These are phyloP conservation scores for Debaryomyces sp. DNA, from an alignment of 1,139 yeast species.

Conservation along the genomic window DNA sequence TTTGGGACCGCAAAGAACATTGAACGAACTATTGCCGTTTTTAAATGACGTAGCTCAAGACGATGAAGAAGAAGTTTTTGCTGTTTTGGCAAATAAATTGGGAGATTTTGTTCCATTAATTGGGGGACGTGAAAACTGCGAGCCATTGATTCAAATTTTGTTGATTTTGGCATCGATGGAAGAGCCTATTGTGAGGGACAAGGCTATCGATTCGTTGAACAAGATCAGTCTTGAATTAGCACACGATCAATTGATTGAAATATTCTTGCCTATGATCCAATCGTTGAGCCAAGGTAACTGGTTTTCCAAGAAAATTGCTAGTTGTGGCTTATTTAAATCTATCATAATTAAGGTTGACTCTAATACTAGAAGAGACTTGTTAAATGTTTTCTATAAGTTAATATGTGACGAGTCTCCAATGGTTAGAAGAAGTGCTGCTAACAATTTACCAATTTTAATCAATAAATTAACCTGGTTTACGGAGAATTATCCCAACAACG, in stretches of 20 bases:
- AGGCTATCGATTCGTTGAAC: slow-evolving; percentile 87
- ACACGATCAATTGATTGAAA: slow-evolving; percentile 64
- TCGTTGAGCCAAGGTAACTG: slow-evolving; percentile 86
- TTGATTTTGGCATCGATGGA: slow-evolving; percentile 90
- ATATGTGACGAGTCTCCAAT: slow-evolving; percentile 94
- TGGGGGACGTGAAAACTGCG: slow-evolving; percentile 83
- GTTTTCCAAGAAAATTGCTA: slow-evolving; percentile 93
- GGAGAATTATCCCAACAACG: slow-evolving; percentile 22
- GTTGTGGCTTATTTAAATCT: slow-evolving; percentile 83
- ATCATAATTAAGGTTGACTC: slow-evolving; percentile 65
- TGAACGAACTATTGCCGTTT: slow-evolving; percentile 87
- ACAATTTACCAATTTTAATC: slow-evolving; percentile 73
- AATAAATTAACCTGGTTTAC: slow-evolving; percentile 52
- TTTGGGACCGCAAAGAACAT: slow-evolving; percentile 90
- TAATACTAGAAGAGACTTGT: slow-evolving; percentile 58
- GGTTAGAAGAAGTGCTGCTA: slow-evolving; percentile 96
- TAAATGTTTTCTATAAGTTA: slow-evolving; percentile 68
- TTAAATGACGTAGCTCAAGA: slow-evolving; percentile 89
- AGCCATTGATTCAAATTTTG: slow-evolving; percentile 79
- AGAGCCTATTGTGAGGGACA: slow-evolving; percentile 96
- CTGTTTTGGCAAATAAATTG: slow-evolving; percentile 88
- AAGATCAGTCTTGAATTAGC: slow-evolving; percentile 66
- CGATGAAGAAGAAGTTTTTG: slow-evolving; percentile 97
- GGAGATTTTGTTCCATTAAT: slow-evolving; percentile 84
- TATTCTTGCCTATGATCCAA: slow-evolving; percentile 75